Evolutionary conservation across 208 protist genomes (phyloP), one percentile per base, ranked within the genome.

Genomic region (Leishmania arabica): DNA sequence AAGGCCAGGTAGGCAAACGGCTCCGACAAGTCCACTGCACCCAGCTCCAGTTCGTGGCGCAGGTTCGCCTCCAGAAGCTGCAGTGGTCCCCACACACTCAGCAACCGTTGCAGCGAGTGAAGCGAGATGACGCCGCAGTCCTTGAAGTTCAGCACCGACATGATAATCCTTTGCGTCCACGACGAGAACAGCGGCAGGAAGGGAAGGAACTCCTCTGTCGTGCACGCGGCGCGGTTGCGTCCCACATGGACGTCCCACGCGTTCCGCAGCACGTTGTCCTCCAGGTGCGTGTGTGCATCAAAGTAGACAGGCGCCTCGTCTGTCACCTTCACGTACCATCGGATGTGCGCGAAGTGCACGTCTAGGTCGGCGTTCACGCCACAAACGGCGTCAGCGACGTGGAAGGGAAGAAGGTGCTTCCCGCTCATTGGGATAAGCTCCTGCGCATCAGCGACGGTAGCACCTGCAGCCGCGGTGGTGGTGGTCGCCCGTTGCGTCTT

Each of bases 71-170:
- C 90, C 37, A 98, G 85, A 73, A 97, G 78, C 58, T 92, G 81
- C 78, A 98, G 90, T 58, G 95, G 93, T 27, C 95, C 95, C 93
- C 93, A 98, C 66, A 98, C 86, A 64, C 75, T 77, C 27, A 98
- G 84, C 21, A 98, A 88, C n/a, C 89, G 83, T 27, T 92, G 84
- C 81, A 98, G 77, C 31, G 90, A 88, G 77, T 92, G 96, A 53
- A 96, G 81, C 7, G 93, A 96, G 53, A 96, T 84, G 17, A 98
- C 91, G 64, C 92, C 95, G 79, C 92, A 95, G 40, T 86, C 71
- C 56, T 90, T 86, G 83, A 92, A 95, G 88, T 95, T 80, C 21
- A 95, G 64, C 58, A 94, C 89, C 42, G 86, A 73, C 88, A 91
- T 88, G 65, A 96, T 78, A 13, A 88, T 83, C 34, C 56, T 40